phyloP scores from a whole-genome alignment of 208 protist genomes.

The Leptomonas seymouri region DNA sequence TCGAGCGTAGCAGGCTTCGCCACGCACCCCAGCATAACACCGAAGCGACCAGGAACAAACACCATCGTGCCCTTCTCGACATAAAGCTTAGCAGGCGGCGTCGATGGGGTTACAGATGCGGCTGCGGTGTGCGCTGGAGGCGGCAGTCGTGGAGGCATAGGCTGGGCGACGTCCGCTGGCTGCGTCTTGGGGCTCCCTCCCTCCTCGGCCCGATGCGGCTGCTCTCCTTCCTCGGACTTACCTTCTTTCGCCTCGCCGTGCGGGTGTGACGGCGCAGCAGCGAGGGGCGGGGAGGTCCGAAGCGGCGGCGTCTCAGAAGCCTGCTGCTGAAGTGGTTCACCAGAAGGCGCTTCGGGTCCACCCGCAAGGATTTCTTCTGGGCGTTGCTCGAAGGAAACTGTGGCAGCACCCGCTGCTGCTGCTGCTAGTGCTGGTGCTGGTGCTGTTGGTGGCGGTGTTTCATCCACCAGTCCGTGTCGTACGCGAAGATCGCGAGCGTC shows the following conservation, averaged over 20 bases:
- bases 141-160: not conserved
- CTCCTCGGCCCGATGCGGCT: no score
- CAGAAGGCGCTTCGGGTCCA: no score
- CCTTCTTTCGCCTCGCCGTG: no score
- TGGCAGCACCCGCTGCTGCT: not conserved
- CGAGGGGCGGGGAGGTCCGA: no score
- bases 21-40: conserved; percentile 43
- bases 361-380: not conserved
- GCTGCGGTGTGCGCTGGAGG: not conserved
- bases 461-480: conserved; percentile 20
- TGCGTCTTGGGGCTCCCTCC: no score
- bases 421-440: not conserved
- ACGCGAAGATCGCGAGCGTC: conserved; percentile 22
- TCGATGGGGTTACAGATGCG: not conserved
- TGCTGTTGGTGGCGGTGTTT: not conserved
- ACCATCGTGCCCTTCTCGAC: conserved; percentile 35
- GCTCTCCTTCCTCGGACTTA: no score
- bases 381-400: not conserved
- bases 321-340: no score
- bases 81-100: conserved; percentile 19
- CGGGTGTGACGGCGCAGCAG: no score
- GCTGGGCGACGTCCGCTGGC: no score
- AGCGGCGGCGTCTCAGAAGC: no score
- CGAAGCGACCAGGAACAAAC: conserved; percentile 42
- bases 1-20: conserved; percentile 23